Conservation (phyloP, 345 rosid genomes). For the Balakata baccata region DNA sequence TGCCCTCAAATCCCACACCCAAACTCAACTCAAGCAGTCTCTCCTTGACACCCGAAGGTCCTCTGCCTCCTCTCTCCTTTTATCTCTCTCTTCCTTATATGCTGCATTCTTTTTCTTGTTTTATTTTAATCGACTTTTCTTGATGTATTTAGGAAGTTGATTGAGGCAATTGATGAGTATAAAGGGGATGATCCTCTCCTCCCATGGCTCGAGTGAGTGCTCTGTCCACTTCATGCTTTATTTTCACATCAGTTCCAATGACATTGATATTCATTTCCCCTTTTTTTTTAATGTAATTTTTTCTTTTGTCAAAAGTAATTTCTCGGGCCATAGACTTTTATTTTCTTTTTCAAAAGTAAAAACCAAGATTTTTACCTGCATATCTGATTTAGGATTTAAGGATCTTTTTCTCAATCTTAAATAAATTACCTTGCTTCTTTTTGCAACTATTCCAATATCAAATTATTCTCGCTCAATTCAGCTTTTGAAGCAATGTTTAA, state of each 20-base stretch:
- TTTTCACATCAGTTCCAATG: neutral
- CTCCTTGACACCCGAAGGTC: slow-evolving; percentile 70
- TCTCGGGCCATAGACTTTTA: neutral
- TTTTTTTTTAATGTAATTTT: too few relatives aligned
- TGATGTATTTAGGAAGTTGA: slow-evolving; percentile 49
- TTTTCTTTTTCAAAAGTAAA: neutral
- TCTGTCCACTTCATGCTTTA: neutral
- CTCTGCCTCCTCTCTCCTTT: too few relatives aligned
- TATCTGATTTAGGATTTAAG: neutral
- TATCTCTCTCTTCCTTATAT: neutral
- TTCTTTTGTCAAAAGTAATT: too few relatives aligned
- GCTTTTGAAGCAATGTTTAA: neutral
- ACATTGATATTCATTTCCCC: too few relatives aligned
- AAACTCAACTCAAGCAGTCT: slow-evolving; percentile 45
- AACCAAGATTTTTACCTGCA: neutral
- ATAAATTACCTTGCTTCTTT: neutral
- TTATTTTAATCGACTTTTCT: neutral
- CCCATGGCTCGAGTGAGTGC: slow-evolving; percentile 76
- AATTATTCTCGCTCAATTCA: neutral
- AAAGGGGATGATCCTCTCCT: slow-evolving; percentile 78
- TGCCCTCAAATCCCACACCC: slow-evolving; percentile 63
- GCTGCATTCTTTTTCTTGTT: neutral
- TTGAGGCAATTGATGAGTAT: slow-evolving; percentile 69
- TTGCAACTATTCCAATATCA: neutral
- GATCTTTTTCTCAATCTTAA: neutral